Base-by-base conservation (phyloP, 345 rosid genomes). In the Lepidium didymum region DNA sequence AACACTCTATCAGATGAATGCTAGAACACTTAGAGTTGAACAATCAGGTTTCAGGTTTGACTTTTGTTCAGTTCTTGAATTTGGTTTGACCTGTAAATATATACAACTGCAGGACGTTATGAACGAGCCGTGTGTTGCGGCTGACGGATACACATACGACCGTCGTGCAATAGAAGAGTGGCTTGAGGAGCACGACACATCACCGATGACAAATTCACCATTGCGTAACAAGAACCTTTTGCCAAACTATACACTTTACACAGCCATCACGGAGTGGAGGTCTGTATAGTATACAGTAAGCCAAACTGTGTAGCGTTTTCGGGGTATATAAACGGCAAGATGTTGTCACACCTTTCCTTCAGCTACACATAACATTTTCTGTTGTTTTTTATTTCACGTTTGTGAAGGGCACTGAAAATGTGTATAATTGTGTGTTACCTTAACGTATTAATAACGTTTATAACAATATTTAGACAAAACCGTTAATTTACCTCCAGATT, bases 81-180 rank as follows among this genome's bases (percentile, higher is more conserved):
- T 34, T 15, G n/a, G 27, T 34, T 34, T 9, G 4, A 36, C n/a
- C 14, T 23, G 33, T 14, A 41, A 41, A 27, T 27, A 4, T 15
- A 52, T 65, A 6, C 35, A 12, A 57, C 31, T 67, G 14, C 87
- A 92, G 98, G 96, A 81, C 7, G 79, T 90, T 14, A 93, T 88
- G 96, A 72, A 82, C 10, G 96, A 88, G 14, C 97, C 98, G 4
- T 85, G 87, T 56, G 97, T 93, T 38, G 97, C 98, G 33, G 84
- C 96, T 7, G 97, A 93, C 37, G 98, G 98, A 16, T 90, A 85
- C 77, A 86, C 87, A 2, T 90, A 93, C 2, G 96, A 93, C 44
- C 85, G 87, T 14, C 79, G 59, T 59, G 96, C 92, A 23, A 88
- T 93, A 6, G 85, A 86, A 77, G 82, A 82, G 57, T 93, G 97